Conservation (phyloP, 768 basidiomycete genomes). For the Sutorius australiensis region DNA sequence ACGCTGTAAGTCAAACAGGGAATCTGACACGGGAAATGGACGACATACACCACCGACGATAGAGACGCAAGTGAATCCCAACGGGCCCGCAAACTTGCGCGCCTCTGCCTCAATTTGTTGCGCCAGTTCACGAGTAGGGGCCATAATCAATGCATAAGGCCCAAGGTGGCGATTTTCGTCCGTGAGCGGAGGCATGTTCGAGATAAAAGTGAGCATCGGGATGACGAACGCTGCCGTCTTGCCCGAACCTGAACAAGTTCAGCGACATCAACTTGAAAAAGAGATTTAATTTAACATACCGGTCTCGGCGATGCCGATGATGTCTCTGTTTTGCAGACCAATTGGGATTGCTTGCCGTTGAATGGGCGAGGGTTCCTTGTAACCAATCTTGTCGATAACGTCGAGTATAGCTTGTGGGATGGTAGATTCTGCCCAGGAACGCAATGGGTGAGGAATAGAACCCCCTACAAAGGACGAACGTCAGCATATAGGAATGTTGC, state of each 20-base stretch:
- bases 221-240: conserved; percentile 99
- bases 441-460: conserved; percentile 86
- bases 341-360: conserved; percentile 99
- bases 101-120: conserved; percentile 96
- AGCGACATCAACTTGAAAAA: background rate
- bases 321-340: conserved; percentile 91
- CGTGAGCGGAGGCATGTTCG: conserved; percentile 74
- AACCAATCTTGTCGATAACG: conserved; percentile 88
- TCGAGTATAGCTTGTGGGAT: conserved; percentile 79
- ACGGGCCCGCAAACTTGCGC: conserved; percentile 83
- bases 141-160: conserved; percentile 88
- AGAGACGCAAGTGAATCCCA: conserved; percentile 93
- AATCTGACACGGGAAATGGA: background rate
- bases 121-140: conserved; percentile 97
- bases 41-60: conserved; percentile 88
- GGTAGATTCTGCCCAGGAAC: conserved; percentile 85
- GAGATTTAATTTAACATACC: conserved; percentile 53
- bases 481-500: background rate
- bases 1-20: conserved; percentile 12
- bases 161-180: conserved; percentile 95
- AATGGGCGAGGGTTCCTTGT: conserved; percentile 95
- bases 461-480: conserved; percentile 55
- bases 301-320: conserved; percentile 98
- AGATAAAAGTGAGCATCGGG: conserved; percentile 95
- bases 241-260: conserved; percentile 70